These are phyloP conservation scores for Entelexis paramagnoliae DNA, from an alignment of 1,139 yeast species.

Conservation along the genomic window DNA sequence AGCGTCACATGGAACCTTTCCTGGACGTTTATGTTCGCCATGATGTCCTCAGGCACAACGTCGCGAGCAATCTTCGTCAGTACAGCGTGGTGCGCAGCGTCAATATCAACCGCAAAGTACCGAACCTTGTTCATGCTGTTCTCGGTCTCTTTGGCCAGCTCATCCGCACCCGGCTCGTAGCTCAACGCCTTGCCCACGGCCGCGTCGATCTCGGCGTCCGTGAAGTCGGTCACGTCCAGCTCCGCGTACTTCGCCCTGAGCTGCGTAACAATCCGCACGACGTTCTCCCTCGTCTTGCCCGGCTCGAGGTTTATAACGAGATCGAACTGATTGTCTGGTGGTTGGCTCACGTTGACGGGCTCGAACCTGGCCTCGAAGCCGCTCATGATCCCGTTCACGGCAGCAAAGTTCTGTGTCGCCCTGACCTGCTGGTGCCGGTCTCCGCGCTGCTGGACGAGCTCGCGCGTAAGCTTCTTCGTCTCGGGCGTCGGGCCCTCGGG, in stretches of 20 bases:
- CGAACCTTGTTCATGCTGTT: background rate
- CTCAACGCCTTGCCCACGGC: slow-evolving; percentile 23
- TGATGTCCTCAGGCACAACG: slow-evolving; percentile 25
- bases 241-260: slow-evolving; percentile 12
- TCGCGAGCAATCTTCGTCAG: slow-evolving; percentile 23
- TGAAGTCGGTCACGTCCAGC: slow-evolving; percentile 10
- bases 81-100: slow-evolving; percentile 12
- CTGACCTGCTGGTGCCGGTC: slow-evolving; percentile 80
- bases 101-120: slow-evolving; percentile 23
- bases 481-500: slow-evolving; percentile 30
- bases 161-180: background rate
- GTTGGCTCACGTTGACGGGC: slow-evolving; percentile 37
- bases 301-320: slow-evolving; percentile 40
- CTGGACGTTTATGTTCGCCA: slow-evolving; percentile 38
- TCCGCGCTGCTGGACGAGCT: slow-evolving; percentile 60
- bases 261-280: slow-evolving; percentile 2
- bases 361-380: slow-evolving; percentile 68
- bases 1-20: slow-evolving; percentile 66
- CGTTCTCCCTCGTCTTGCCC: slow-evolving; percentile 15
- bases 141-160: background rate
- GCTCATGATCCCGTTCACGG: slow-evolving; percentile 53
- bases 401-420: slow-evolving; percentile 36
- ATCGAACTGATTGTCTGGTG: slow-evolving; percentile 65
- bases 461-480: slow-evolving; percentile 39
- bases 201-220: slow-evolving; percentile 23